Evolutionary conservation across 495 filamentous ascomycete genomes (phyloP), one percentile per base, ranked within the genome.

Genomic region (Podospora didyma): DNA sequence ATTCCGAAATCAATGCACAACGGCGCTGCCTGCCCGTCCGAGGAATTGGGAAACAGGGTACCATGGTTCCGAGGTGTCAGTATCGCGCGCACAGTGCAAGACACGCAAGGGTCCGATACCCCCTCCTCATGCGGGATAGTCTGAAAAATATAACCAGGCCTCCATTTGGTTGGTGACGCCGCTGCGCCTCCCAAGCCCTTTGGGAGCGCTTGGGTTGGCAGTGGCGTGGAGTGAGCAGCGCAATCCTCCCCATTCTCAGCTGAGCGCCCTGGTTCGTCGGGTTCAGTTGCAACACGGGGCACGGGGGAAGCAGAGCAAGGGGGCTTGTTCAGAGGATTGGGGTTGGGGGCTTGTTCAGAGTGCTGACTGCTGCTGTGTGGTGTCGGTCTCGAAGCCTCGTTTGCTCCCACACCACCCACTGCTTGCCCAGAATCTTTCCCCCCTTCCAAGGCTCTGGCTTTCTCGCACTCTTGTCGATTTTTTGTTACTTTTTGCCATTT

Each of bases 101-200:
- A 17, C 12, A 4, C 12, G 39, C 39, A 42, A 17, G 39, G 39
- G 39, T 42, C 39, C 39, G 39, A 42, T 42, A 4, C 39, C 39
- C 39, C 39, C 39, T 42, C 39, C n/a, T 42, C 21, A 31, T 34
- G n/a, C 21, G 60, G 55, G 21, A 53, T 57, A 51, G 60, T 28
- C 22, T 28, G 49, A 7, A 26, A 6, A 41, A 14, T 34, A 23
- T 3, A 22, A 39, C 26, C 42, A 11, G 41, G 49, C 28, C n/a
- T 19, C 24, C 47, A 0, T 56, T 44, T 58, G 60, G 60, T 59
- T 59, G 60, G 60, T 46, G 54, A 57, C 50, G 53, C n/a, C n/a
- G n/a, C 60, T 56, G 60, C 49, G 60, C 60, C 56, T 34, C 54
- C 49, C 56, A 51, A 46, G 58, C 46, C 56, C 50, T 59, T 51